Percentiles rank a stretch among this genome's conserved stretches.
Evolutionary conservation across 441 rosid genomes (phyloP).

Genomic region (Isatis lusitanica): DNA sequence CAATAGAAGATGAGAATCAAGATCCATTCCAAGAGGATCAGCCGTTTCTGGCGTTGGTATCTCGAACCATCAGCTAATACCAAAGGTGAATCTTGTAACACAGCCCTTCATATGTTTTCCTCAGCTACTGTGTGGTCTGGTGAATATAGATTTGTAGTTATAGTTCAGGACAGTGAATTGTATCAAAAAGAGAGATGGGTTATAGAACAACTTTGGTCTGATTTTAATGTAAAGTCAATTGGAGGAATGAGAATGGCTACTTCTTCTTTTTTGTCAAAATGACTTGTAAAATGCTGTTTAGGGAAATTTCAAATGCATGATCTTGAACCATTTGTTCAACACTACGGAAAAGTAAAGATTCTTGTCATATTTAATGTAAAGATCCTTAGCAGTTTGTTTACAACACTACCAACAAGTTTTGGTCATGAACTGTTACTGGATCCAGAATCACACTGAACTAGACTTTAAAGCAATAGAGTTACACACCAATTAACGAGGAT

Average conservation of each 20-base stretch:
- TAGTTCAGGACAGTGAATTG: neutral
- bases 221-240: neutral
- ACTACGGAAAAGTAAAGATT: no score
- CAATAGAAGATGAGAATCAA: slow-evolving; percentile 6
- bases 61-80: neutral
- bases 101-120: neutral
- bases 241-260: neutral
- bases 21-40: neutral
- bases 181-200: neutral
- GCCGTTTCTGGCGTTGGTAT: neutral
- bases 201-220: neutral
- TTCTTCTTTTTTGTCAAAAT: neutral
- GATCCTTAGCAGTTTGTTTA: neutral
- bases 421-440: neutral
- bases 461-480: neutral
- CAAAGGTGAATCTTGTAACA: neutral
- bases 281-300: neutral
- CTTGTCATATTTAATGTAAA: neutral
- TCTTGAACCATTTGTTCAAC: neutral
- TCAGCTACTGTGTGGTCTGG: neutral
- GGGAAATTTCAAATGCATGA: neutral
- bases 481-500: slow-evolving; percentile 18
- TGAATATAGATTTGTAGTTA: neutral
- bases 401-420: neutral
- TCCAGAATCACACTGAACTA: neutral